phyloP scores from a whole-genome alignment of 2,329 filamentous ascomycete species.

The Diaporthe ilicicola region DNA sequence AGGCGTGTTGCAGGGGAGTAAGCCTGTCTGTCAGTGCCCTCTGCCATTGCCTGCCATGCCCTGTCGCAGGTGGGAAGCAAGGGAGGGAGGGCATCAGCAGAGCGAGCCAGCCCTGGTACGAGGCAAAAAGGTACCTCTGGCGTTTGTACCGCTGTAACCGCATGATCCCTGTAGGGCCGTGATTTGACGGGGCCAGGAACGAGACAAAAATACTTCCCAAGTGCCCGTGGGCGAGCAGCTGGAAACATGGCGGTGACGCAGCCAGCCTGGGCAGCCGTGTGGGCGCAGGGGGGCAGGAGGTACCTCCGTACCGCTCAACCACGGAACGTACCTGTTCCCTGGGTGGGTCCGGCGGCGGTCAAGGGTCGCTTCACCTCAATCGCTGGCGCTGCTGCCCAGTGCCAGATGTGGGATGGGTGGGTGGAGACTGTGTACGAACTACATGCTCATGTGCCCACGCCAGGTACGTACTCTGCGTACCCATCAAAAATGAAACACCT shows the following conservation, averaged over 20 bases:
- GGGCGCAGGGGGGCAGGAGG: constrained; percentile 1
- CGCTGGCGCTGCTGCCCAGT: constrained; percentile 4
- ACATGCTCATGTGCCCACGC: not conserved
- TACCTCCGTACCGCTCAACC: not conserved
- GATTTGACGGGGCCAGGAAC: constrained; percentile 32
- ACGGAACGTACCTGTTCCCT: constrained; percentile 23
- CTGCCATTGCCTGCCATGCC: constrained; percentile 19
- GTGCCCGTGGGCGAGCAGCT: constrained; percentile 7
- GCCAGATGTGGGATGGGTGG: constrained; percentile 13
- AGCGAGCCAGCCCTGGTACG: constrained; percentile 21
- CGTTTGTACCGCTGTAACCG: constrained; percentile 34
- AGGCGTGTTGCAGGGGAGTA: constrained; percentile 21
- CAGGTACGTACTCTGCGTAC: not conserved
- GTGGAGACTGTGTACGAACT: constrained; percentile 10
- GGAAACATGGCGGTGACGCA: constrained; percentile 34
- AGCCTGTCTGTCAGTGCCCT: constrained; percentile 25
- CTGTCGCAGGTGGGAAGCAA: constrained; percentile 28
- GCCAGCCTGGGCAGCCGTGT: constrained; percentile 18
- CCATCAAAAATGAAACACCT: constrained; percentile 32
- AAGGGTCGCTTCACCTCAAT: not conserved
- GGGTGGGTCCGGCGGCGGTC: constrained; percentile 17
- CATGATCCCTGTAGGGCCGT: constrained; percentile 32
- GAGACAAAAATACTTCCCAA: constrained; percentile 30
- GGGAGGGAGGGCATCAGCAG: constrained; percentile 24
- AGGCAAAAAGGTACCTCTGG: constrained; percentile 26